Evolutionary conservation across 2,329 filamentous ascomycete genomes (phyloP), one percentile per base, ranked within the genome.

Genomic region (Podosphaera xanthii): DNA sequence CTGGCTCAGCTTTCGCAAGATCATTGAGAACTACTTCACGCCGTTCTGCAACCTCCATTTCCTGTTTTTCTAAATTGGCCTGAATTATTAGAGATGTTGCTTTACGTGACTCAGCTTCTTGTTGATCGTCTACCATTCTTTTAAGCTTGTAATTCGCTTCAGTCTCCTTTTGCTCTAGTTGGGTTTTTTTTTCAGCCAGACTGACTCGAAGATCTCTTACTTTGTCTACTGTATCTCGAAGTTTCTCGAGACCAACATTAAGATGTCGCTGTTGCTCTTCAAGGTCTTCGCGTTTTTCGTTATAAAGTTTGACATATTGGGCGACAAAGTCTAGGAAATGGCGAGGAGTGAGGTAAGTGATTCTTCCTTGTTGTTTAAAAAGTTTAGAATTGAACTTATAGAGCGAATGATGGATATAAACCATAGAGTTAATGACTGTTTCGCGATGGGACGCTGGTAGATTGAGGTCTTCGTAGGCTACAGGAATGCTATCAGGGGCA

Each of bases 201-300:
- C 89, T 96, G 65, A 81, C 83, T 66, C 91, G 84, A 61, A 98
- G 77, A 70, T 97, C 91, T 62, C 87, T 83, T 59, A 99, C 92
- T 74, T 98, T 97, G 71, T 95, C 89, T 31, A 97, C 90, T 1
- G 92, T 98, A 72, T 97, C 92, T 65, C 87, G 81, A 35, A 99
- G 77, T 71, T 99, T 99, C 74, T 98, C 92, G 1, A 99, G 79
- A 77, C 92, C 94, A 60, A 97, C 90, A 67, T 98, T 98, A 62
- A 99, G 77, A 78, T 99, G 92, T 36, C 92, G 86, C 70, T 99
- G 92, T 71, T 99, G 92, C 70, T 99, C 92, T 71, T 99, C 92
- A 1, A 99, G 79, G 69, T 98, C 92, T 70, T 97, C 92, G 9
- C 94, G 86, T 76, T 99, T 98, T 72, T 98, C 92, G 63, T 90